A percentile compares a stretch with the other conserved stretches of the same genome.
phyloP scores from a whole-genome alignment of 208 protist genomes.

The Trypanosoma lewisi region DNA sequence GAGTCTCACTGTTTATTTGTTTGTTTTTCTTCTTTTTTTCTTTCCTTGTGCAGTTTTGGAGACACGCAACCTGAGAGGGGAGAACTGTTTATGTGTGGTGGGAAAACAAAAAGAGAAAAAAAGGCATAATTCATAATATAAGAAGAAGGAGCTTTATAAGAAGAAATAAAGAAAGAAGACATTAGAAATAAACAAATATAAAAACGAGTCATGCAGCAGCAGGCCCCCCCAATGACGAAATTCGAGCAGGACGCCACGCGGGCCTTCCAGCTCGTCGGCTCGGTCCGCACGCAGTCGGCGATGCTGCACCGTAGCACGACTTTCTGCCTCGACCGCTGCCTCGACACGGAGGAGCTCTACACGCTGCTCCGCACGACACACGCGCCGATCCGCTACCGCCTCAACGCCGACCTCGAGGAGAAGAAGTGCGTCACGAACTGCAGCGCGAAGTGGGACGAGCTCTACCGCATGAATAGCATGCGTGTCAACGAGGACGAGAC shows the following conservation, averaged over 20 bases:
- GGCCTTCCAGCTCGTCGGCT: slow-evolving; percentile 60
- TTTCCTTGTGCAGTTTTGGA: too few relatives aligned
- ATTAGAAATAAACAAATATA: background rate
- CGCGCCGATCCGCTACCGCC: slow-evolving; percentile 73
- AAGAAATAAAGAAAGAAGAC: background rate
- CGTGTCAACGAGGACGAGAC: slow-evolving; percentile 56
- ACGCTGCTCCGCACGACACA: slow-evolving; percentile 77
- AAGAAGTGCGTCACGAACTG: slow-evolving; percentile 84
- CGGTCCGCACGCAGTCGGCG: slow-evolving; percentile 47
- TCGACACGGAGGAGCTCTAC: slow-evolving; percentile 88
- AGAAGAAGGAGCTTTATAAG: too few relatives aligned
- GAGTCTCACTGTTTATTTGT: too few relatives aligned
- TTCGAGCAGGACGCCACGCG: slow-evolving; percentile 72
- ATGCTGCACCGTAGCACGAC: slow-evolving; percentile 49
- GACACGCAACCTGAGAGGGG: too few relatives aligned
- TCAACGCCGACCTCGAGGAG: slow-evolving; percentile 78
- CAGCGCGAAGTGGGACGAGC: slow-evolving; percentile 71
- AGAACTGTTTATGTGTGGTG: too few relatives aligned
- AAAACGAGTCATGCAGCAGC: slow-evolving; percentile 51
- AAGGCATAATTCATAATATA: too few relatives aligned
- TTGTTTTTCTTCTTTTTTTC: too few relatives aligned
- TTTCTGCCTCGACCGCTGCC: slow-evolving; percentile 79
- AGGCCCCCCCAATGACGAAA: slow-evolving; percentile 55
- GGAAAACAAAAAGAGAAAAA: too few relatives aligned
- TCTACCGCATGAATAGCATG: slow-evolving; percentile 40